These are phyloP conservation scores for Globisporangium viniferum DNA, from an alignment of 352 stramenopile genomes.

Conservation along the genomic window DNA sequence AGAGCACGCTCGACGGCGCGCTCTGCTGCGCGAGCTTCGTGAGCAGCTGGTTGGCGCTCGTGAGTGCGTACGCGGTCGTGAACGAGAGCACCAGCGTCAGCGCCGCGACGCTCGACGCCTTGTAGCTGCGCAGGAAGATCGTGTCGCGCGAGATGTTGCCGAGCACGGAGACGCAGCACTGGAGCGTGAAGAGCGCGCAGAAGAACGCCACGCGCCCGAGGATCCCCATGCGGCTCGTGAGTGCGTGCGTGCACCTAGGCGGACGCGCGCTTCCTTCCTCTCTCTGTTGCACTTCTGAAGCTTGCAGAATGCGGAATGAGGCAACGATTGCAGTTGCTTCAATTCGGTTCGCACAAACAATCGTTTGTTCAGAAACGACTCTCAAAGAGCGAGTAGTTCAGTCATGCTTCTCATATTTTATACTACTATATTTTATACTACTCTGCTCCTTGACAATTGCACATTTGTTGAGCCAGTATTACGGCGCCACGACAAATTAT, in stretches of 20 bases:
- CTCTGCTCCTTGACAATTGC: too few relatives aligned
- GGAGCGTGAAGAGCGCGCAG: conserved; percentile 73
- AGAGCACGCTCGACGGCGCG: conserved; percentile 38
- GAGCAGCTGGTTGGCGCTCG: conserved; percentile 35
- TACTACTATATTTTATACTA: neutral
- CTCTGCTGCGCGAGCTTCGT: conserved; percentile 23
- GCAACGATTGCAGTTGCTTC: neutral
- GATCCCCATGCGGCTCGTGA: conserved; percentile 6
- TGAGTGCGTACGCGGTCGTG: conserved; percentile 69
- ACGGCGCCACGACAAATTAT: neutral
- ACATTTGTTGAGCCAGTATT: neutral
- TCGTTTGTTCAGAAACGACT: neutral
- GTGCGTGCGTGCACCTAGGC: neutral
- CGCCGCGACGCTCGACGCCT: conserved; percentile 62
- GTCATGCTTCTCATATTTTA: neutral
- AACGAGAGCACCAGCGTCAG: conserved; percentile 75
- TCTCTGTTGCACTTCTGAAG: neutral
- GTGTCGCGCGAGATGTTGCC: conserved; percentile 78
- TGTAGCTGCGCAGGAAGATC: conserved; percentile 76
- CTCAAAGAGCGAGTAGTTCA: neutral
- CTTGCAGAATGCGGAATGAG: neutral
- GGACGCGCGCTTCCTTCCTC: neutral
- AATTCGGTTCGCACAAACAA: neutral
- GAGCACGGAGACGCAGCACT: conserved; percentile 74
- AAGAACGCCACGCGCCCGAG: conserved; percentile 71